Evolutionary conservation across 2,329 filamentous ascomycete genomes (phyloP).

Genomic region (Incumbomyces delicatus): DNA sequence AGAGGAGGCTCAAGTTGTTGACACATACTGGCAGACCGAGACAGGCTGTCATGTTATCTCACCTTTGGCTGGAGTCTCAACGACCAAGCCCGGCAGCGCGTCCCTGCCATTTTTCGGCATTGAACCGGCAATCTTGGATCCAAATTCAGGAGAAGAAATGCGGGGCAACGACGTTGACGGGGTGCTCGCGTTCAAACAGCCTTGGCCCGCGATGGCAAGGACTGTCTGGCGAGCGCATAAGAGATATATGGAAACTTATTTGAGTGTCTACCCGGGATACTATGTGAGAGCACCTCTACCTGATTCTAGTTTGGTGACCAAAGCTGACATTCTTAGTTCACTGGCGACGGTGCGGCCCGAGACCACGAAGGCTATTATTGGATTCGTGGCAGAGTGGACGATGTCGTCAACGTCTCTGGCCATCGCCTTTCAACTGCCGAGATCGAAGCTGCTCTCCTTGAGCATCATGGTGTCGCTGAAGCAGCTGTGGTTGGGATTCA

Average conservation of each 20-base stretch:
- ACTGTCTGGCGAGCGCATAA: slow-evolving; percentile 97
- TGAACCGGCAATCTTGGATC: slow-evolving; percentile 94
- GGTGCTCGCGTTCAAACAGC: slow-evolving; percentile 90
- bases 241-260: slow-evolving; percentile 96
- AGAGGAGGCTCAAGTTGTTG: slow-evolving; percentile 84
- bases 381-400: slow-evolving; percentile 96
- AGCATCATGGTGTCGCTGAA: slow-evolving; percentile 83
- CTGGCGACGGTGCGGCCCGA: slow-evolving; percentile 75
- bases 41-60: slow-evolving; percentile 95
- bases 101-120: slow-evolving; percentile 98
- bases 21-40: slow-evolving; percentile 99
- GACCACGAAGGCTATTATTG: slow-evolving; percentile 99
- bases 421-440: slow-evolving; percentile 94
- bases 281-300: slow-evolving; percentile 56
- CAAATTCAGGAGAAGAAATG: slow-evolving; percentile 86
- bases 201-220: slow-evolving; percentile 97
- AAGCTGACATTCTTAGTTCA: slow-evolving; percentile 30
- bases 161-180: slow-evolving; percentile 95
- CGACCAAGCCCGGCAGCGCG: slow-evolving; percentile 92
- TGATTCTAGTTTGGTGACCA: slow-evolving; percentile 8
- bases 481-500: slow-evolving; percentile 87
- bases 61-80: slow-evolving; percentile 82
- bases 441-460: slow-evolving; percentile 92
- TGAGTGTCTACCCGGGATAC: slow-evolving; percentile 96
- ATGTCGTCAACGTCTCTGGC: slow-evolving; percentile 95